phyloP scores from a whole-genome alignment of 345 rosid species.

The Syzygium grande region DNA sequence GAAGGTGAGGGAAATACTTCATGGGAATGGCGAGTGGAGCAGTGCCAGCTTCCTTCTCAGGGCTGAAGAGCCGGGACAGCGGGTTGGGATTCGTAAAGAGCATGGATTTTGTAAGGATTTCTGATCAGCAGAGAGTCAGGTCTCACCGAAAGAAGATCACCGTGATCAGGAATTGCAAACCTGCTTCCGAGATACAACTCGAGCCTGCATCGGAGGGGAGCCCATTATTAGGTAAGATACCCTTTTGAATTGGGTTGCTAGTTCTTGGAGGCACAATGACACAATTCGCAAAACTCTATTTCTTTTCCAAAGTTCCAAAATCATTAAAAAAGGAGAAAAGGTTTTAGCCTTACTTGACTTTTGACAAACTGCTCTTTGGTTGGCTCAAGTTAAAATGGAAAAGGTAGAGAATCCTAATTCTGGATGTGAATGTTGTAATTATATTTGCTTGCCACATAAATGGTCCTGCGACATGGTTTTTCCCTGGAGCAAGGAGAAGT shows the following conservation, averaged over 20 bases:
- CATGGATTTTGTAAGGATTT: constrained; percentile 55
- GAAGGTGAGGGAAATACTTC: constrained; percentile 8
- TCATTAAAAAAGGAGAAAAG: background rate
- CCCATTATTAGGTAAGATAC: constrained; percentile 64
- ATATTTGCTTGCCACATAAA: background rate
- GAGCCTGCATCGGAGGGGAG: constrained; percentile 84
- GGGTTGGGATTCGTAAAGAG: constrained; percentile 53
- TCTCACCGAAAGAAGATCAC: constrained; percentile 37
- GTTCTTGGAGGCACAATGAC: background rate
- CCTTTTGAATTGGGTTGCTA: background rate
- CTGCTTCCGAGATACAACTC: constrained; percentile 55
- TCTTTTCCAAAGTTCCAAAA: background rate
- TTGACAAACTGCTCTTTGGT: background rate
- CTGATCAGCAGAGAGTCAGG: constrained; percentile 46
- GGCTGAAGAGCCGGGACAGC: constrained; percentile 47
- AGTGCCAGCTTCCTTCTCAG: constrained; percentile 58
- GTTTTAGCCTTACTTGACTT: background rate
- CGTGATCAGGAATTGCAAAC: constrained; percentile 53
- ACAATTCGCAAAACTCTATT: background rate
- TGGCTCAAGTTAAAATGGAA: background rate
- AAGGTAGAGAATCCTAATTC: background rate
- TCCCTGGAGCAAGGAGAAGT: background rate
- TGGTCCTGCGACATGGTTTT: background rate
- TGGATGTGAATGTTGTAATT: background rate
- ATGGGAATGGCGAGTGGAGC: constrained; percentile 68